Evolutionary conservation across 1,284 basidiomycete species (phyloP).

Genomic region (Coniferiporia sulphurascens): DNA sequence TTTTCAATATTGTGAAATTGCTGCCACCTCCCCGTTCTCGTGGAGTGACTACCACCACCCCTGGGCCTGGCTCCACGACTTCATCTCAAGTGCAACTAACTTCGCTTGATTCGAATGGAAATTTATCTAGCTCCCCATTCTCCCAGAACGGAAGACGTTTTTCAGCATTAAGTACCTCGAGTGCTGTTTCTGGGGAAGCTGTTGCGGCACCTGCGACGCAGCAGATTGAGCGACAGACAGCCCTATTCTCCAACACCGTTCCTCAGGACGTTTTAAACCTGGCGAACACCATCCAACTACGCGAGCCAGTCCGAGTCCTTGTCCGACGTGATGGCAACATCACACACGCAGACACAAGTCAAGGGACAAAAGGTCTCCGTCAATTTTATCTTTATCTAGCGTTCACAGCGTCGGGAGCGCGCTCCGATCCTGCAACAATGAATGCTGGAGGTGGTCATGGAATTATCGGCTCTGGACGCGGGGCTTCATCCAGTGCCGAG

Average conservation of each 20-base stretch:
- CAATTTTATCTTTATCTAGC: constrained; percentile 93
- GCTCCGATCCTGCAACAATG: constrained; percentile 54
- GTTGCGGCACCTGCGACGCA: constrained; percentile 24
- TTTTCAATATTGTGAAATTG: constrained; percentile 87
- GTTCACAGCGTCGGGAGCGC: constrained; percentile 73
- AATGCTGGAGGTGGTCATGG: constrained; percentile 66
- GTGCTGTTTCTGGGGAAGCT: constrained; percentile 32
- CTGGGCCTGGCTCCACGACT: constrained; percentile 32
- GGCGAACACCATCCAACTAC: constrained; percentile 80
- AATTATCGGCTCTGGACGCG: constrained; percentile 85
- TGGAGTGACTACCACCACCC: constrained; percentile 38
- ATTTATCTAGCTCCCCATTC: constrained; percentile 41
- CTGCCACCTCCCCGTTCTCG: constrained; percentile 82
- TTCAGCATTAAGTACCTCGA: constrained; percentile 45
- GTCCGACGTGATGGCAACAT: constrained; percentile 93
- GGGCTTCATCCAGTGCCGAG: constrained; percentile 68
- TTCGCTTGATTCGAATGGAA: constrained; percentile 43
- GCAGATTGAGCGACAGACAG: constrained; percentile 84
- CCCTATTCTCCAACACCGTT: constrained; percentile 92
- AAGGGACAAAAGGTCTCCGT: constrained; percentile 78
- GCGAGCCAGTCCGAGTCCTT: constrained; percentile 93
- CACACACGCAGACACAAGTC: constrained; percentile 62
- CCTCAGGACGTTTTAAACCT: constrained; percentile 93
- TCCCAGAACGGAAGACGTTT: constrained; percentile 49
- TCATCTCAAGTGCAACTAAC: constrained; percentile 38